Evolutionary conservation across 495 filamentous ascomycete genomes (phyloP).

Genomic region (Polyplosphaeria fusca): DNA sequence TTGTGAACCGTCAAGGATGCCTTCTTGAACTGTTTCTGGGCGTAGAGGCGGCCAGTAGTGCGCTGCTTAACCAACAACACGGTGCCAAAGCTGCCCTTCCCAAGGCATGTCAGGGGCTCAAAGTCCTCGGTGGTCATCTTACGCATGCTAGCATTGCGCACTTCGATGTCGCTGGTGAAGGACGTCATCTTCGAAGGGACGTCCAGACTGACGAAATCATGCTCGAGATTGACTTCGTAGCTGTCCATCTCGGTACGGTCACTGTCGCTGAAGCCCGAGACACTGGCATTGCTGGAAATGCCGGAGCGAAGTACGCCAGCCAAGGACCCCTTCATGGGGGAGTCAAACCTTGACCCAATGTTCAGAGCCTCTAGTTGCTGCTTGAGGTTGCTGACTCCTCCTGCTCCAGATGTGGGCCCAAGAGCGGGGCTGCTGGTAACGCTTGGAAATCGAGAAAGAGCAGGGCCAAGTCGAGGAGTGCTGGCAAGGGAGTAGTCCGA

Average conservation of each 20-base stretch:
- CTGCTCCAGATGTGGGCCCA: constrained; percentile 55
- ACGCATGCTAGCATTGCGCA: constrained; percentile 41
- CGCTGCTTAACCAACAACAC: constrained; percentile 88
- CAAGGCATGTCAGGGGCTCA: constrained; percentile 86
- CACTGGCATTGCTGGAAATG: constrained; percentile 53
- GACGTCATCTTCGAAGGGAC: constrained; percentile 44
- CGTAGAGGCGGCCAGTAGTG: constrained; percentile 82
- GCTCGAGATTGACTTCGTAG: constrained; percentile 84
- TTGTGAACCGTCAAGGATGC: constrained; percentile 90
- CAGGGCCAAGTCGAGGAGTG: constrained; percentile 44
- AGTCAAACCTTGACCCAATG: constrained; percentile 35
- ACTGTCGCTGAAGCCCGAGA: constrained; percentile 56
- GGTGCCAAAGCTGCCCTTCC: constrained; percentile 92
- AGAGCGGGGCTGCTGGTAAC: constrained; percentile 54
- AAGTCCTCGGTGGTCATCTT: constrained; percentile 95
- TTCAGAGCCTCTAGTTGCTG: constrained; percentile 69
- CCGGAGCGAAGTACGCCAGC: constrained; percentile 26
- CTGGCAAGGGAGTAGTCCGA: constrained; percentile 63
- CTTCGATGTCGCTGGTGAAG: constrained; percentile 46
- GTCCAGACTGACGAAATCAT: constrained; percentile 81
- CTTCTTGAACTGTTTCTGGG: constrained; percentile 98
- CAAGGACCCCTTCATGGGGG: constrained; percentile 14
- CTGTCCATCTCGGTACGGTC: constrained; percentile 58
- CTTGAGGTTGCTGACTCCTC: constrained; percentile 75
- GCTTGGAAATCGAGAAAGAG: constrained; percentile 37